Evolutionary conservation across 1,284 basidiomycete genomes (phyloP).

Genomic region (Anthracocystis setariae): DNA sequence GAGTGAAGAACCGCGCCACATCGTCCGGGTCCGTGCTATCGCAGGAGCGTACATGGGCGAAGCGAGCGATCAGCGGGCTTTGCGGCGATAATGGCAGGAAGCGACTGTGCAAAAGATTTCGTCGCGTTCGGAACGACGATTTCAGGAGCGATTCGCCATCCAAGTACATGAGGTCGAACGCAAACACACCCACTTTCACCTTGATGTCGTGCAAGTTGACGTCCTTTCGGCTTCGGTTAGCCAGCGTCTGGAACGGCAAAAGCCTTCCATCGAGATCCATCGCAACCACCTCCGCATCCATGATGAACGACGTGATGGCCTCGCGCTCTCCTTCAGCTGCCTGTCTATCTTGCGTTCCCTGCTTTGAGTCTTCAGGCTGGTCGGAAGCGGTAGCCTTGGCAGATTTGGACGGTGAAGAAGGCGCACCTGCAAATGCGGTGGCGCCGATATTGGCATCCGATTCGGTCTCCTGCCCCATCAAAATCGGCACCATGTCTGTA

Average conservation of each 20-base stretch:
- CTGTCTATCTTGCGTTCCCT: neutral
- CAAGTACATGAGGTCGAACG: slow-evolving; percentile 63
- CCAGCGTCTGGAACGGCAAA: slow-evolving; percentile 62
- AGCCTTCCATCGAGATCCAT: slow-evolving; percentile 55
- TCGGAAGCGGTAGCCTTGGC: neutral
- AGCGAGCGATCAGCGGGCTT: slow-evolving; percentile 73
- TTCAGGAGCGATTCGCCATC: slow-evolving; percentile 76
- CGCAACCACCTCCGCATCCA: slow-evolving; percentile 78
- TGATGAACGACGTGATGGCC: slow-evolving; percentile 75
- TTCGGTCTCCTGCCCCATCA: slow-evolving; percentile 48
- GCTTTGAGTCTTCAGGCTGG: neutral
- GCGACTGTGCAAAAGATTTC: slow-evolving; percentile 74
- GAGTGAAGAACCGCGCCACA: slow-evolving; percentile 81
- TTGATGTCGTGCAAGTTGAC: slow-evolving; percentile 62
- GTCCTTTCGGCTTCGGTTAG: slow-evolving; percentile 60
- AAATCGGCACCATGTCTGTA: slow-evolving; percentile 70
- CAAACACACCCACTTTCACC: slow-evolving; percentile 64
- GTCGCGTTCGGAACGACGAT: slow-evolving; percentile 78
- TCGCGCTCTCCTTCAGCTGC: slow-evolving; percentile 1
- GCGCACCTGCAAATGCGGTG: slow-evolving; percentile 5
- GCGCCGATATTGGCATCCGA: slow-evolving; percentile 15
- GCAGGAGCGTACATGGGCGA: slow-evolving; percentile 80
- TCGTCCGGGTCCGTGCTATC: slow-evolving; percentile 76
- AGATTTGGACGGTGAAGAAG: slow-evolving; percentile 1
- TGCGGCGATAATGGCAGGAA: slow-evolving; percentile 67